Base-by-base conservation (phyloP, 805 yeast species). In the Metahyphopichia silvanorum region DNA sequence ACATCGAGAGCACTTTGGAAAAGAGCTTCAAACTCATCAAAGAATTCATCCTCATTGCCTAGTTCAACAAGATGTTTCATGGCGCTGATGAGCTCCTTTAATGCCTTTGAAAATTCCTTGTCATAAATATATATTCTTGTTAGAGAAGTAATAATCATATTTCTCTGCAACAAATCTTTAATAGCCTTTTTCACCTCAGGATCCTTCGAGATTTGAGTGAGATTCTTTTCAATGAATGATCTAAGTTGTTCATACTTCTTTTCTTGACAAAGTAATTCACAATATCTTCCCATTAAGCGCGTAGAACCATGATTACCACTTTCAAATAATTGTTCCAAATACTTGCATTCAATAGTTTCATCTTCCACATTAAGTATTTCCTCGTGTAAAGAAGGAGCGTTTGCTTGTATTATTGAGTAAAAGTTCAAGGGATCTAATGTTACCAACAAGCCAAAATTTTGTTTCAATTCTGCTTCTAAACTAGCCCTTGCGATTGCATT, bases 381-480 rank as follows among this genome's bases (percentile, higher is more conserved):
- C 1, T 36, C 29, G 43, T 75, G 76, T 22, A 77, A 38, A 1
- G 42, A 36, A 0, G 75, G 74, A 30, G 57, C 47, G 40, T 62
- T 53, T 11, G 44, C 45, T 10, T 61, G 47, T 8, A 77, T 50
- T 4, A 69, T 35, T 3, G 31, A 34, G 4, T 69, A 67, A 47
- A 75, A 55, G 6, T 51, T 57, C 1, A 33, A 38, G 1, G 63
- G 47, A 39, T 71, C 67, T 4, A 53, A 47, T 1, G 31, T 35
- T 2, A 53, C 34, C 22, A 63, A 46, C 17, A 31, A 31, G 10
- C 27, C 40, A 33, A 60, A 62, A 32, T 63, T 51, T 2, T 34
- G 38, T 23, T 40, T 43, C 13, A 66, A 36, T 4, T 55, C 48
- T 10, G 30, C 29, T 3, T 52, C 33, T 23, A 63, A 38, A 14